These are phyloP conservation scores for Trichosporon asahii DNA, from an alignment of 1,284 basidiomycete species.

Conservation along the genomic window DNA sequence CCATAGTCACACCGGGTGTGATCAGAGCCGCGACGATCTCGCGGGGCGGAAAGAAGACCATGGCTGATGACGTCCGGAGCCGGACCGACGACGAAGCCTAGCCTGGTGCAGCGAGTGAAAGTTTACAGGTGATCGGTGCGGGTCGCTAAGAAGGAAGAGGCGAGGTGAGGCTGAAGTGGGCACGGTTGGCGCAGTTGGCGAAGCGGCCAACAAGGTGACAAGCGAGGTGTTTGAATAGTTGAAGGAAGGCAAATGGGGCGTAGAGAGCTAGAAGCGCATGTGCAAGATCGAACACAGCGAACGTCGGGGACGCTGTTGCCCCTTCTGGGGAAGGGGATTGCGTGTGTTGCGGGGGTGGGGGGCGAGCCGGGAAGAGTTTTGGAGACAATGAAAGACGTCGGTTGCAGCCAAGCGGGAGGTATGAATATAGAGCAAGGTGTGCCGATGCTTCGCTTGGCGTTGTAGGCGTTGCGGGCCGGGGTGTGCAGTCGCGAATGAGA, in stretches of 20 bases:
- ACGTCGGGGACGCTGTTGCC: not conserved
- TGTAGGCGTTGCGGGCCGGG: not conserved
- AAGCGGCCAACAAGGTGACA: not conserved
- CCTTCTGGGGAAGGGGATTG: not conserved
- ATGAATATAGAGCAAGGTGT: not conserved
- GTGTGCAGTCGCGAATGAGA: not conserved
- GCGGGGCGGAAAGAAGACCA: conserved; percentile 7
- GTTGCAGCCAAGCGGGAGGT: not conserved
- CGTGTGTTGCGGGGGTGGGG: not conserved
- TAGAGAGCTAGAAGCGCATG: not conserved
- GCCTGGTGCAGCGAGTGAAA: not conserved
- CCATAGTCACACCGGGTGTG: conserved; percentile 12
- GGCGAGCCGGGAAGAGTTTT: not conserved
- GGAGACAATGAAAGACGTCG: not conserved
- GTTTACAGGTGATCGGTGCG: not conserved
- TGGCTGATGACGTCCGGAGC: conserved; percentile 6
- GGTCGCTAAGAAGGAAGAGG: too few relatives aligned
- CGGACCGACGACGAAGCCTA: conserved; percentile 1
- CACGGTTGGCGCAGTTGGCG: not conserved
- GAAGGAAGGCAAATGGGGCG: not conserved
- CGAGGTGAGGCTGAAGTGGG: not conserved
- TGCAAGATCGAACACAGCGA: not conserved
- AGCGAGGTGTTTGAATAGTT: not conserved
- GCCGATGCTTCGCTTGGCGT: not conserved
- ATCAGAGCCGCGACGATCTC: conserved; percentile 6